Conservation (phyloP, 768 basidiomycete species). For the Trametes coccinea region DNA sequence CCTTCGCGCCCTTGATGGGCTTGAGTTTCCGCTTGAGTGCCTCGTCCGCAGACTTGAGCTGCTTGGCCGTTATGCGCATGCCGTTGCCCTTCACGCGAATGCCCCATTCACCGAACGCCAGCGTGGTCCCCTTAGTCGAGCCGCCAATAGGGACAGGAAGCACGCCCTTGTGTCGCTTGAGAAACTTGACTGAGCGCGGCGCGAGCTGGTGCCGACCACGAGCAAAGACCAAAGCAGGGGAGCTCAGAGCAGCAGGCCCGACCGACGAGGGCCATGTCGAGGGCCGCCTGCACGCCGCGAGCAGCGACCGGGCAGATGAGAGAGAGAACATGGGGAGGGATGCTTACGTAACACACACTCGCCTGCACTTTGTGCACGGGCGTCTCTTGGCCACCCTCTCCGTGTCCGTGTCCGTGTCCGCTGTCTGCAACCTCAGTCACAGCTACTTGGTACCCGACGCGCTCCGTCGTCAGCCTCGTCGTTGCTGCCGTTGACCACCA, state of each 20-base stretch:
- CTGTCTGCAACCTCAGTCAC: too few relatives aligned
- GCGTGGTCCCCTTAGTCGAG: slow-evolving; percentile 88
- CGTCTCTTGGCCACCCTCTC: too few relatives aligned
- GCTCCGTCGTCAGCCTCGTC: not conserved
- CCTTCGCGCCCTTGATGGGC: slow-evolving; percentile 82
- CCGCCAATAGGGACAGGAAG: slow-evolving; percentile 87
- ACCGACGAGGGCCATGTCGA: slow-evolving; percentile 20
- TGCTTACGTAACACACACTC: slow-evolving; percentile 18
- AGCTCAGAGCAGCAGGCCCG: slow-evolving; percentile 2
- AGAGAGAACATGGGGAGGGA: slow-evolving; percentile 33
- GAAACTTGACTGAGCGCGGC: slow-evolving; percentile 78
- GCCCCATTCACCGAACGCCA: slow-evolving; percentile 91
- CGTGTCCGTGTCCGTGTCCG: too few relatives aligned
- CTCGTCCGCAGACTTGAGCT: slow-evolving; percentile 83
- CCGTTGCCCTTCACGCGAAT: slow-evolving; percentile 85
- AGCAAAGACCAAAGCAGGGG: slow-evolving; percentile 23
- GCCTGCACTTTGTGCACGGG: not conserved
- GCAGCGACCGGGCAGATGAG: slow-evolving; percentile 30
- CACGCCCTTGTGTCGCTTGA: slow-evolving; percentile 89
- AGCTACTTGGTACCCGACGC: not conserved
- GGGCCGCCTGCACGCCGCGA: slow-evolving; percentile 28
- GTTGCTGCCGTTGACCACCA: not conserved
- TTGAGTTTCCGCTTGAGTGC: slow-evolving; percentile 90
- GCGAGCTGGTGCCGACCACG: slow-evolving; percentile 59
- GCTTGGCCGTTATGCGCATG: slow-evolving; percentile 82